Evolutionary conservation across 345 rosid species (phyloP), one percentile per base, ranked within the genome.

Genomic region (Lepidium didymum): DNA sequence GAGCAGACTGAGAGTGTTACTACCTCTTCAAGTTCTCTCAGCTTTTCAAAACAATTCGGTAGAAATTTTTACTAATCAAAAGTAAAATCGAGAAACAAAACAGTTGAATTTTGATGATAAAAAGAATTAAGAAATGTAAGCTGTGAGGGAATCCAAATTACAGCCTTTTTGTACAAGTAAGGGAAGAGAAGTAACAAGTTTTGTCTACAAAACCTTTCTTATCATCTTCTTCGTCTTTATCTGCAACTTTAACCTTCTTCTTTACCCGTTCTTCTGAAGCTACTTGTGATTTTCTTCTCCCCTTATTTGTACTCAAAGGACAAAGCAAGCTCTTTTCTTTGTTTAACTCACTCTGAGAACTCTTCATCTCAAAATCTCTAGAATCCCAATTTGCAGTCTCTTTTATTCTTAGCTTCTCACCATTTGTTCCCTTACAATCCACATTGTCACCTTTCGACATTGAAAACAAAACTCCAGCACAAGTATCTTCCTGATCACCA

Each of bases 381-480:
- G 6, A 47, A 69, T 40, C 53, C 29, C 12, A 54, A 31, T 40
- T 8, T 12, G 70, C 77, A 56, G 71, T 38, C 73, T 82, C 88
- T 45, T 78, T 77, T 4, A 57, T 35, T 0, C 51, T 50, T 25
- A 50, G 58, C 58, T 37, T 64, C 46, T 47, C 54, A 1, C 8
- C 61, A 29, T 53, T 23, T 6, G 0, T 19, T 27, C 49, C 29
- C 63, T 36, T 78, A 56, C 15, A 75, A 56, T 68, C 77, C 46
- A 44, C 67, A 44, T 64, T 62, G 29, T 76, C 78, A 16, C 80
- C 88, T 78, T 80, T 85, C 1, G 90, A 84, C 81, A 90, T 69
- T 1, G 87, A 84, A 47, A 85, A 84, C 64, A 87, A 69, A 51
- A 78, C 86, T 2, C 85, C 93, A 0, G 85, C 93, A 78, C 90